phyloP scores from a whole-genome alignment of 2,329 filamentous ascomycete genomes.

The Madurella mycetomatis region DNA sequence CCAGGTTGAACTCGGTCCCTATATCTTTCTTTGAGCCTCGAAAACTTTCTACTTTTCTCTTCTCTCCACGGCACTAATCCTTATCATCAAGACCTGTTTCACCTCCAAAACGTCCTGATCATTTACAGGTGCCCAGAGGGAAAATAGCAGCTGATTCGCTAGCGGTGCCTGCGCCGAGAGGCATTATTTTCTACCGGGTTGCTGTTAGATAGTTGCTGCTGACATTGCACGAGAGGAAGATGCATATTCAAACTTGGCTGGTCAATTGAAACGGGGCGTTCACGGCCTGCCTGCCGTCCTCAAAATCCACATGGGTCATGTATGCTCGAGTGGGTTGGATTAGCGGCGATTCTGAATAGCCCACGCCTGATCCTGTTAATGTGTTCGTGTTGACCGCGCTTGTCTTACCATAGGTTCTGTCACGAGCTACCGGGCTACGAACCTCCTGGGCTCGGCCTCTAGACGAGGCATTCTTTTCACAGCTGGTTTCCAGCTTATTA shows the following conservation, averaged over 20 bases:
- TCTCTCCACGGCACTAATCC: slow-evolving; percentile 66
- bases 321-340: too few species aligned
- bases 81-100: slow-evolving; percentile 87
- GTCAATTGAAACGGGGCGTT: not conserved
- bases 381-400: too few species aligned
- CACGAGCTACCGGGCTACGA: too few species aligned
- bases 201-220: slow-evolving; percentile 97
- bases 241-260: not conserved
- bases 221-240: slow-evolving; percentile 49
- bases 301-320: too few species aligned
- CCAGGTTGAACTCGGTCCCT: not conserved
- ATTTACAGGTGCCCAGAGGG: slow-evolving; percentile 87
- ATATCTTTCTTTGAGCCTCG: not conserved
- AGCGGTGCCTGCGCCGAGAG: slow-evolving; percentile 72
- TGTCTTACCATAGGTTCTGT: too few species aligned
- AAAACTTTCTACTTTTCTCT: slow-evolving; percentile 22
- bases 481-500: too few species aligned
- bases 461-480: too few species aligned
- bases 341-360: too few species aligned
- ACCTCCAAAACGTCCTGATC: slow-evolving; percentile 76
- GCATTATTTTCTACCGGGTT: slow-evolving; percentile 58
- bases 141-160: slow-evolving; percentile 87
- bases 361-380: too few species aligned
- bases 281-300: too few species aligned
- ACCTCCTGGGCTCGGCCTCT: too few species aligned